A percentile compares a stretch with the other conserved stretches of the same genome.
These are phyloP conservation scores for Hemisphaericaspora lyxosophila DNA, from an alignment of 1,139 yeast species.

Conservation along the genomic window DNA sequence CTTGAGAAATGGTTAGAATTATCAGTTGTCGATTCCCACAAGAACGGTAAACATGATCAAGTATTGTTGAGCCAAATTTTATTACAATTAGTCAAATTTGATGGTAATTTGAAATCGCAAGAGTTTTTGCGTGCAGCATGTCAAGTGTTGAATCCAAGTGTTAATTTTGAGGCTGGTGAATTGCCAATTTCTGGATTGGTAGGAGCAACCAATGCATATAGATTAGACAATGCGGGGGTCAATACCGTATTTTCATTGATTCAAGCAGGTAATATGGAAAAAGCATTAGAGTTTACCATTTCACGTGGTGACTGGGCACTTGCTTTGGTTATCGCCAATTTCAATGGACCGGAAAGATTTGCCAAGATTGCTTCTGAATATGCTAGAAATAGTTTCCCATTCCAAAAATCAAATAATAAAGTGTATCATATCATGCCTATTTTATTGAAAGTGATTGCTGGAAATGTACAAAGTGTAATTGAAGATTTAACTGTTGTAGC, in stretches of 20 bases:
- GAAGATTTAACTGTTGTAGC: conserved; percentile 44
- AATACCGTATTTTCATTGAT: conserved; percentile 38
- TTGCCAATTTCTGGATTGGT: conserved; percentile 16
- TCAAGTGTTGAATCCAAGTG: conserved; percentile 33
- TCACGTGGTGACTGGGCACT: conserved; percentile 74
- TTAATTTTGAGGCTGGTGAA: conserved; percentile 24
- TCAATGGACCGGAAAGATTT: conserved; percentile 65
- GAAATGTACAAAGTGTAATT: conserved; percentile 57
- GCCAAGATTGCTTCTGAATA: conserved; percentile 52
- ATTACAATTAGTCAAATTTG: conserved; percentile 24
- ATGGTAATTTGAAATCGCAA: conserved; percentile 30
- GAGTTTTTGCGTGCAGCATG: conserved; percentile 30
- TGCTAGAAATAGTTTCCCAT: conserved; percentile 37
- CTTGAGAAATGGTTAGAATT: conserved; percentile 59
- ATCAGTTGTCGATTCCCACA: conserved; percentile 15
- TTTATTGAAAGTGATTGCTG: conserved; percentile 63
- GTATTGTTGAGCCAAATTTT: conserved; percentile 32
- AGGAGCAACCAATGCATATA: conserved; percentile 32
- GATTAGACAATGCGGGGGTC: conserved; percentile 37
- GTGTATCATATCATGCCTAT: conserved; percentile 58
- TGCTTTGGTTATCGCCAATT: conserved; percentile 68
- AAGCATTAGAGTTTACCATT: conserved; percentile 65
- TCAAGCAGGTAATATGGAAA: conserved; percentile 63
- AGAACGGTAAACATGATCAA: conserved; percentile 21
- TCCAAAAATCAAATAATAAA: conserved; percentile 42